Conservation (phyloP, 768 basidiomycete genomes). For the Xerocomellus dryophilus region DNA sequence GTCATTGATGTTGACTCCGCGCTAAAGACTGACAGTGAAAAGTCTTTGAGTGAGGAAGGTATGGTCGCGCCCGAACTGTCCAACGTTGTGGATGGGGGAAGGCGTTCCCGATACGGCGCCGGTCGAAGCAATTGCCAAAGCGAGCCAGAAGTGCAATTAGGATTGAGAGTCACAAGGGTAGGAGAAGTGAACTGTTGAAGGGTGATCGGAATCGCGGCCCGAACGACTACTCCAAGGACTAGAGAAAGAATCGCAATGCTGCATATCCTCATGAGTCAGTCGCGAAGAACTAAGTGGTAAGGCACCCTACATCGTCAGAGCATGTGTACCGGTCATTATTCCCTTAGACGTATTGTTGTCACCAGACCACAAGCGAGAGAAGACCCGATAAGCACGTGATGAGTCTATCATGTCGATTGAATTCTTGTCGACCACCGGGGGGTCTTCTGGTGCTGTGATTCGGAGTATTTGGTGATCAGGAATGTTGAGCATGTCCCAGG, state of each 20-base stretch:
- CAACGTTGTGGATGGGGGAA: slow-evolving; percentile 25
- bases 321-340: slow-evolving; percentile 48
- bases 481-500: slow-evolving; percentile 45
- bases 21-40: slow-evolving; percentile 50
- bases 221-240: slow-evolving; percentile 51
- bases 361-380: slow-evolving; percentile 43
- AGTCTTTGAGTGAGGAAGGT: slow-evolving; percentile 45
- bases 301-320: slow-evolving; percentile 60
- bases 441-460: slow-evolving; percentile 32
- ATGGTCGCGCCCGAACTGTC: slow-evolving; percentile 31
- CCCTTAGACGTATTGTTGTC: slow-evolving; percentile 35
- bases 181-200: slow-evolving; percentile 22
- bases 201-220: slow-evolving; percentile 23
- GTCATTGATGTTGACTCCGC: slow-evolving; percentile 40
- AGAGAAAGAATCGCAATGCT: slow-evolving; percentile 71
- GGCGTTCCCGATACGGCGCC: slow-evolving; percentile 39
- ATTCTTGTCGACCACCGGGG: slow-evolving; percentile 46
- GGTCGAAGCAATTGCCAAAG: slow-evolving; percentile 44
- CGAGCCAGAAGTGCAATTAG: slow-evolving; percentile 28
- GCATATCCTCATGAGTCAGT: slow-evolving; percentile 12
- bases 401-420: slow-evolving; percentile 44
- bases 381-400: slow-evolving; percentile 40
- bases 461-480: slow-evolving; percentile 41
- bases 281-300: slow-evolving; percentile 9
- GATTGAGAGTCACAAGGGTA: slow-evolving; percentile 15